Evolutionary conservation across 2,329 filamentous ascomycete species (phyloP).

Genomic region (Elsinoe fawcettii): DNA sequence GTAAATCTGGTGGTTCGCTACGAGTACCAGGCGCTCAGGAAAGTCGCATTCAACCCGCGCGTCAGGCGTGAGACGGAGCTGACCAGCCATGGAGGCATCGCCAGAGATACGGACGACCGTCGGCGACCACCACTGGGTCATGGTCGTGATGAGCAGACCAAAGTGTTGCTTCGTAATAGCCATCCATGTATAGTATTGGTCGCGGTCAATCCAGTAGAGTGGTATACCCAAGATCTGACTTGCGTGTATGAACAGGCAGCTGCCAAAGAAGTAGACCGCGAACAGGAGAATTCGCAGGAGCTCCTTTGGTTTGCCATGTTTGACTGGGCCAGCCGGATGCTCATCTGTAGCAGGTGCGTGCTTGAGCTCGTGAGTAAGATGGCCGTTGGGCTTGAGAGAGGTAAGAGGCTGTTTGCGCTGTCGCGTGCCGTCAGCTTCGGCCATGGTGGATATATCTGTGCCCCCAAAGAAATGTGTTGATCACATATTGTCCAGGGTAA

Average conservation of each 20-base stretch:
- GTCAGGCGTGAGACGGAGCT: slow-evolving; percentile 61
- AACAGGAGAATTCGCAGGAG: slow-evolving; percentile 38
- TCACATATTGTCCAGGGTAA: neutral
- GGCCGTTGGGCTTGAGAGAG: neutral
- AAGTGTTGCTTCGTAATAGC: slow-evolving; percentile 79
- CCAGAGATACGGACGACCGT: slow-evolving; percentile 76
- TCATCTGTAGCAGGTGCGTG: slow-evolving; percentile 10
- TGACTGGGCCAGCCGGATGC: slow-evolving; percentile 30
- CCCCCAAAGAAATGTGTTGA: neutral
- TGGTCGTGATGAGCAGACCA: slow-evolving; percentile 63
- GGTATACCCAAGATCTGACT: slow-evolving; percentile 67
- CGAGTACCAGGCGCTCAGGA: slow-evolving; percentile 70
- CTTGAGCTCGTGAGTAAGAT: neutral
- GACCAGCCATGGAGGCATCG: slow-evolving; percentile 67
- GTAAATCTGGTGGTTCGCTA: slow-evolving; percentile 86
- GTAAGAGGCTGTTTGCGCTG: slow-evolving; percentile 21
- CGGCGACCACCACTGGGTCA: slow-evolving; percentile 83
- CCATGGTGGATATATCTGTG: neutral
- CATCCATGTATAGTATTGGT: slow-evolving; percentile 78
- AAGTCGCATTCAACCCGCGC: slow-evolving; percentile 72
- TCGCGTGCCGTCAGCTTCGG: slow-evolving; percentile 21
- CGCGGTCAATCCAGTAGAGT: slow-evolving; percentile 64
- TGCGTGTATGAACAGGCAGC: slow-evolving; percentile 42
- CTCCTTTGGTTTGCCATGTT: slow-evolving; percentile 38
- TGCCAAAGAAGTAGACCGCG: slow-evolving; percentile 39